phyloP scores from a whole-genome alignment of 2,329 filamentous ascomycete genomes.

The Aspergillus sojae region DNA sequence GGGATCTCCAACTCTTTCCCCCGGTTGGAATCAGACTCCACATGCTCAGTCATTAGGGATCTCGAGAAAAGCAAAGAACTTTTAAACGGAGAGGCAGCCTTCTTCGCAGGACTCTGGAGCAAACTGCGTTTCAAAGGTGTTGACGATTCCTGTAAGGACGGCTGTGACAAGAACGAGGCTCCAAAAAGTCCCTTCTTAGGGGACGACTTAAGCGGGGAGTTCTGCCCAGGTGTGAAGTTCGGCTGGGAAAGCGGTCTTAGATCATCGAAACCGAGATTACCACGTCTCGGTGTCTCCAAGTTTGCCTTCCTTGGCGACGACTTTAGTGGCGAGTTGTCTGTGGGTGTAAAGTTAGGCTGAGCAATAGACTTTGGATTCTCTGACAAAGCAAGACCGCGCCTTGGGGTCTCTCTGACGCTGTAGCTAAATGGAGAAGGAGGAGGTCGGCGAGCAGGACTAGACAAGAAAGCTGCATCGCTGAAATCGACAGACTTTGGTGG shows the following conservation, averaged over 20 bases:
- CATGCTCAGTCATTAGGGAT: constrained; percentile 12
- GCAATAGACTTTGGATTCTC: constrained; percentile 23
- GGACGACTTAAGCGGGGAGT: constrained; percentile 27
- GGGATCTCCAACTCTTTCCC: constrained; percentile 3
- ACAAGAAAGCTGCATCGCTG: constrained; percentile 39
- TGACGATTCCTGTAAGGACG: constrained; percentile 34
- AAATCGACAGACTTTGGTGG: constrained; percentile 33
- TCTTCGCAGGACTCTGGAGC: constrained; percentile 49
- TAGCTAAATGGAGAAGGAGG: constrained; percentile 49
- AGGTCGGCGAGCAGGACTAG: constrained; percentile 49
- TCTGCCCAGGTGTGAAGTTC: constrained; percentile 19
- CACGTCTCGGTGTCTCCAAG: constrained; percentile 21
- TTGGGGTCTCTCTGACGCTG: constrained; percentile 45
- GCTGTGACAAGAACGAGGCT: constrained; percentile 37
- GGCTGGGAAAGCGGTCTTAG: constrained; percentile 17
- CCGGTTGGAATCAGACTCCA: constrained; percentile 1
- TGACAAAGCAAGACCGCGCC: constrained; percentile 31
- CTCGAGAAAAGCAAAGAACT: constrained; percentile 25
- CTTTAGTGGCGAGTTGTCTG: constrained; percentile 43
- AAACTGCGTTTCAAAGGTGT: constrained; percentile 40
- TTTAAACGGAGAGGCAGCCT: constrained; percentile 44
- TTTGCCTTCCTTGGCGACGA: constrained; percentile 45
- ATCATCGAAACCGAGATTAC: constrained; percentile 15
- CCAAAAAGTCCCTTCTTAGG: constrained; percentile 34
- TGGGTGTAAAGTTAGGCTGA: constrained; percentile 33